phyloP scores from a whole-genome alignment of 2,329 filamentous ascomycete species.

The Stagonosporopsis chrysanthemi region DNA sequence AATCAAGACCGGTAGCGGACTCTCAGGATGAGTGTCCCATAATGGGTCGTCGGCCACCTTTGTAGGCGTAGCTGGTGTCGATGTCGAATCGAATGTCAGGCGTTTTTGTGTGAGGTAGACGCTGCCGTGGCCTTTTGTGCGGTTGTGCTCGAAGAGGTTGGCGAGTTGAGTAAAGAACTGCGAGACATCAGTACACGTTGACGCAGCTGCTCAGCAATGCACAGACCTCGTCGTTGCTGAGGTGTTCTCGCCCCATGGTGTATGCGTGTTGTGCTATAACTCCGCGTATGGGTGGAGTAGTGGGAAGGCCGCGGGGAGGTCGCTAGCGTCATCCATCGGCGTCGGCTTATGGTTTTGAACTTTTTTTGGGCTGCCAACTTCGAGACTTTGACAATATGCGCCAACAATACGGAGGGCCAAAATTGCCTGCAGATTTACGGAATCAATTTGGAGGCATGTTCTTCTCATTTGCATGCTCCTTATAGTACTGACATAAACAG shows the following conservation, averaged over 20 bases:
- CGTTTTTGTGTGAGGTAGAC: conserved; percentile 81
- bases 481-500: conserved; percentile 24
- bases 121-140: conserved; percentile 74
- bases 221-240: conserved; percentile 68
- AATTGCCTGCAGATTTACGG: conserved; percentile 56
- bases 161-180: conserved; percentile 77
- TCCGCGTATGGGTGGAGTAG: conserved; percentile 30
- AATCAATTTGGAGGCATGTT: conserved; percentile 53
- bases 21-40: conserved; percentile 65
- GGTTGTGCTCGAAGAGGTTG: conserved; percentile 71
- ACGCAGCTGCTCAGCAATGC: conserved; percentile 34
- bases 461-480: neutral
- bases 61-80: conserved; percentile 43
- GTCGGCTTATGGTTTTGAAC: conserved; percentile 33
- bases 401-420: conserved; percentile 50
- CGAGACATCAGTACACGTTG: conserved; percentile 6
- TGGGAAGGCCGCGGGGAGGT: conserved; percentile 29
- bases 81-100: conserved; percentile 55
- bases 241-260: conserved; percentile 59
- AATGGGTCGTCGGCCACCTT: conserved; percentile 61
- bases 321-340: conserved; percentile 14
- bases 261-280: conserved; percentile 28
- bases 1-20: conserved; percentile 76
- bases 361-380: conserved; percentile 38
- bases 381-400: conserved; percentile 45